These are phyloP conservation scores for Sugiyamaella sp. DNA, from an alignment of 1,139 yeast genomes.

Conservation along the genomic window DNA sequence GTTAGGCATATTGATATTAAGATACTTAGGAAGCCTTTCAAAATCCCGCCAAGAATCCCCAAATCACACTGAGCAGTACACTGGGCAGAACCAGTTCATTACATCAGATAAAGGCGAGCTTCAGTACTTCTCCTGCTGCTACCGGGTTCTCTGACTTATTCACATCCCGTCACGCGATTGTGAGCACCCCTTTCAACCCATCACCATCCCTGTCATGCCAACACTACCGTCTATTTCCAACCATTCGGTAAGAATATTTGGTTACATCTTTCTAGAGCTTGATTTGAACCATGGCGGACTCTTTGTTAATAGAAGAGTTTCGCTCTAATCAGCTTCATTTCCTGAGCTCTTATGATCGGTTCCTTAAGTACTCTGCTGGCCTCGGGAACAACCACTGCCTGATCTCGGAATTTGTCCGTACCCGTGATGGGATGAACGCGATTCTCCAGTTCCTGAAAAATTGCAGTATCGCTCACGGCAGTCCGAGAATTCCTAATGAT, in stretches of 20 bases:
- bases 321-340: slow-evolving; percentile 11
- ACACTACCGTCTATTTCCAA: neutral
- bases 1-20: no score
- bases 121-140: no score
- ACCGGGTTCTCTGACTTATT: no score
- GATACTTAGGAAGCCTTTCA: no score
- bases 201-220: slow-evolving; percentile 1
- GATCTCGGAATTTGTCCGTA: slow-evolving; percentile 13
- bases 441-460: slow-evolving; percentile 13
- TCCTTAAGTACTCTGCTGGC: neutral
- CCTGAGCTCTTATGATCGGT: slow-evolving; percentile 9
- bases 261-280: neutral
- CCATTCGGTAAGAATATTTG: neutral
- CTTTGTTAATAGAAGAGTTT: slow-evolving; percentile 12
- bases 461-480: slow-evolving; percentile 13
- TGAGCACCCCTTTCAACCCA: neutral
- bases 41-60: no score
- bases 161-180: no score
- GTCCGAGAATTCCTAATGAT: slow-evolving; percentile 8
- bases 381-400: slow-evolving; percentile 1
- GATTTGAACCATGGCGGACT: slow-evolving; percentile 12
- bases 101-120: no score
- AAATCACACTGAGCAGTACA: no score
- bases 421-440: slow-evolving; percentile 14
- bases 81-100: no score